Evolutionary conservation across 495 filamentous ascomycete species (phyloP), one percentile per base, ranked within the genome.

Genomic region (Penicillium malachiteum): DNA sequence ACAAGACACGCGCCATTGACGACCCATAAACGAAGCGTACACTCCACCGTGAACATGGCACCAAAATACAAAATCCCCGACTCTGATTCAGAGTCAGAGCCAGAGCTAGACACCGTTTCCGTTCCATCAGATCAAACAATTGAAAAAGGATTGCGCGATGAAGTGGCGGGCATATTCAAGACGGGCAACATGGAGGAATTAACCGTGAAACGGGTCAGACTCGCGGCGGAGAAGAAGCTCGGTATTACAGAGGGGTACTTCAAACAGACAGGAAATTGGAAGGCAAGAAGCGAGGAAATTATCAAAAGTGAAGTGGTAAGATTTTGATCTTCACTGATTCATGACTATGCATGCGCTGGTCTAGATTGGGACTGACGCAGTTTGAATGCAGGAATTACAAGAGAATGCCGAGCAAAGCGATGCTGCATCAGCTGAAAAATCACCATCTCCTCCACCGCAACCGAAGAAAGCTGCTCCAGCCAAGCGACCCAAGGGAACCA

Each of bases 151-250:
- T 75, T 96, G 43, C 83, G 81, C 49, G 71, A 83, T 42, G 78
- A 78, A 3, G 85, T 92, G 35, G 75, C 73, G 26, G 64, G 71
- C 6, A 70, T 87, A 14, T 88, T 84, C 69, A 71, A 79, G 48
- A 59, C 74, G 2, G 81, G 81, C 10, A 78, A 87, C 8, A 69
- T 77, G 47, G 82, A 87, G 34, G 67, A 83, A n/a, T 74, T 96
- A 34, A 91, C 91, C 0, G 82, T 96, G 63, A 92, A 90, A 54
- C 76, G 79, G 41, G 83, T 90, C 41, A 88, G 93, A 37, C 74
- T 82, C 34, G 75, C 76, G 1, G 86, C 82, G 3, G 91, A 93
- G 62, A 71, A 84, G 58, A 66, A 85, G 41, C 69, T 92, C 7
- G 77, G 71, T 26, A 79, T 98, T 1, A 78, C 80, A 3, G 73